Evolutionary conservation across 2,329 filamentous ascomycete species (phyloP).

Genomic region (Sordariomycetes sp.): DNA sequence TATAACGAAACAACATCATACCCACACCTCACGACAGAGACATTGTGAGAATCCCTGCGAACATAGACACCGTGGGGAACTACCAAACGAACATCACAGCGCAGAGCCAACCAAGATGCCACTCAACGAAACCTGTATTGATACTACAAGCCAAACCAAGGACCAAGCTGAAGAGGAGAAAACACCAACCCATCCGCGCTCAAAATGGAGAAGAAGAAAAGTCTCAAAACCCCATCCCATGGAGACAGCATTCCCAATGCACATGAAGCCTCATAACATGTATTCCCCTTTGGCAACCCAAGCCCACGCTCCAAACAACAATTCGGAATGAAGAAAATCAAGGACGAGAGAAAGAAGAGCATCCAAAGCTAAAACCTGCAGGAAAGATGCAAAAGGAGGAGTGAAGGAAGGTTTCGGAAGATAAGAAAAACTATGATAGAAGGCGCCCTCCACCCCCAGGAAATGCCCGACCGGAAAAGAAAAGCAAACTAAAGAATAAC

Average conservation of each 20-base stretch:
- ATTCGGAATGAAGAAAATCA: not conserved
- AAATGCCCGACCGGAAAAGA: not conserved
- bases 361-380: not conserved
- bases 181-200: not conserved
- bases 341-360: not conserved
- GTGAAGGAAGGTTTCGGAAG: not conserved
- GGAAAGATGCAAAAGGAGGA: not conserved
- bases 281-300: not conserved
- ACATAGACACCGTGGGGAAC: not conserved
- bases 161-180: not conserved
- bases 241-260: not conserved
- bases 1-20: not conserved
- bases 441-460: not conserved
- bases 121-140: not conserved
- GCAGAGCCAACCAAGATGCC: not conserved
- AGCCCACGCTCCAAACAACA: not conserved
- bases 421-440: not conserved
- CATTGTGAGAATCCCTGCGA: not conserved
- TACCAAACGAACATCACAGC: not conserved
- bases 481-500: not conserved
- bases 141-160: not conserved
- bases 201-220: not conserved
- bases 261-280: not conserved
- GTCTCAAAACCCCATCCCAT: not conserved
- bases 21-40: not conserved